Conservation (phyloP, 208 protist genomes). For the Trypanosoma scelopori region DNA sequence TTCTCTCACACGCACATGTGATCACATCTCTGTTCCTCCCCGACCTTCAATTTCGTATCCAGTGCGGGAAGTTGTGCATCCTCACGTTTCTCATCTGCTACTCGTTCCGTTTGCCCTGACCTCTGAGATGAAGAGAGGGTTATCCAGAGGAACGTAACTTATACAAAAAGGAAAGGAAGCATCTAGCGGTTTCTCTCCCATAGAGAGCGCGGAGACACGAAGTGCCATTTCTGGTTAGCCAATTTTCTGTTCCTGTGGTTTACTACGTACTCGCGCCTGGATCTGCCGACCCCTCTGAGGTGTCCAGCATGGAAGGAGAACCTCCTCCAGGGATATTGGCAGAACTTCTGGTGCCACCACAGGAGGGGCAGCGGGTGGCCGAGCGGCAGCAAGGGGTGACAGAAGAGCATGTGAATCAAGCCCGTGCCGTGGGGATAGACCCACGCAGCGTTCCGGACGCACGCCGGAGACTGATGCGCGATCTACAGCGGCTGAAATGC, state of each 20-base stretch:
- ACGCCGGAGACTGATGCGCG: constrained; percentile 71
- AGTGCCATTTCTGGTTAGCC: no score
- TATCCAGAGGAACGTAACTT: no score
- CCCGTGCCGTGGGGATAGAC: constrained; percentile 2
- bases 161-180: no score
- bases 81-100: no score
- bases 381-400: constrained; percentile 15
- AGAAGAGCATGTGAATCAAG: background rate
- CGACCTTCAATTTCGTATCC: no score
- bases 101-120: no score
- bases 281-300: background rate
- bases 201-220: no score
- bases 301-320: background rate
- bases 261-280: no score
- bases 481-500: constrained; percentile 51
- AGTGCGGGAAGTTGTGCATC: no score
- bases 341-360: background rate
- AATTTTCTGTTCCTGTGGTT: background rate
- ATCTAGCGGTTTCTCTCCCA: no score
- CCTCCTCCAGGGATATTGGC: background rate
- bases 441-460: constrained; percentile 44
- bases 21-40: background rate
- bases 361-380: constrained; percentile 3
- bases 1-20: background rate
- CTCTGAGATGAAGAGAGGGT: no score